Evolutionary conservation across 306 rosid species (phyloP).

Genomic region (Neltuma alba): DNA sequence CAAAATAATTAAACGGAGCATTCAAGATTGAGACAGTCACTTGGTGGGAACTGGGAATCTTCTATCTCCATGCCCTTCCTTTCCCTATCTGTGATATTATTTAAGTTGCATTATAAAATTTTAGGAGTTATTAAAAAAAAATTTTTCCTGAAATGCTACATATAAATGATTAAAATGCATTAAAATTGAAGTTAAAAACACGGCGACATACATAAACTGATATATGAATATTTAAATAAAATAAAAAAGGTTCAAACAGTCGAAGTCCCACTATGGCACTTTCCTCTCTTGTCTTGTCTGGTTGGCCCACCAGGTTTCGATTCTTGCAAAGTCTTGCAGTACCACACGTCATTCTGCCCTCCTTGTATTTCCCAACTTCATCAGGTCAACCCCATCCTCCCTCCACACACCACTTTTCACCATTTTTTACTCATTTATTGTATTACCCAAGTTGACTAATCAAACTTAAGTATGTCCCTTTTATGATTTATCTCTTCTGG

Average conservation of each 20-base stretch:
- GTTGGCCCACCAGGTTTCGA: too few species aligned
- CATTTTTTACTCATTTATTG: too few species aligned
- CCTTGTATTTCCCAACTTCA: background rate
- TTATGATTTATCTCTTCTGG: background rate
- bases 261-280: background rate
- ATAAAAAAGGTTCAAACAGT: too few species aligned
- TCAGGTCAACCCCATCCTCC: too few species aligned
- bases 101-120: background rate
- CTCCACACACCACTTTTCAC: too few species aligned
- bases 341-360: too few species aligned
- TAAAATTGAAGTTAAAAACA: too few species aligned
- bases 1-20: background rate
- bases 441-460: too few species aligned
- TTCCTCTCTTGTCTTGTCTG: too few species aligned
- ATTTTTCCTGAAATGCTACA: background rate
- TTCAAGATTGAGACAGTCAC: background rate
- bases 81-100: background rate
- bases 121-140: background rate
- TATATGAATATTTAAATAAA: too few species aligned
- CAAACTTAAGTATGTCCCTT: background rate
- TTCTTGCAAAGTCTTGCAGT: too few species aligned
- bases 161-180: too few species aligned
- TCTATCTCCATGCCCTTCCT: background rate
- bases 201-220: background rate
- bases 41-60: background rate